Conservation (phyloP, 305 asterid species). For the Striga hermonthica region DNA sequence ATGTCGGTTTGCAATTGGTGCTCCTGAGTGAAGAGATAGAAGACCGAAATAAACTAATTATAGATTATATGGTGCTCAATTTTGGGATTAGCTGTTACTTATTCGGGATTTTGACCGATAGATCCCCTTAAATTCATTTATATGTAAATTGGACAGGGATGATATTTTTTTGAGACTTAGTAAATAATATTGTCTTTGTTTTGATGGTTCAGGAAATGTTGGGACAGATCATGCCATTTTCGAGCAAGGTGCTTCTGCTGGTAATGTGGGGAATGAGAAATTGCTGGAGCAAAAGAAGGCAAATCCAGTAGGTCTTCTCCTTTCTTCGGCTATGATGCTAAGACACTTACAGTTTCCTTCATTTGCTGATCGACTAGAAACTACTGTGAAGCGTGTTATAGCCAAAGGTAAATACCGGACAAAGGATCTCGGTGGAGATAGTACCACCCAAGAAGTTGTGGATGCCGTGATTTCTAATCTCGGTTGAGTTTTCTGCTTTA, state of each 20-base stretch:
- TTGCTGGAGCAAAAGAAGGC: conserved; percentile 63
- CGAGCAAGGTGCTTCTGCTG: conserved; percentile 99
- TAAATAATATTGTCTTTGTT: not conserved
- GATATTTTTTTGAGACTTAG: too few species aligned
- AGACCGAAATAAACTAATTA: too few species aligned
- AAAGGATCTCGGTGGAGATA: conserved; percentile 57
- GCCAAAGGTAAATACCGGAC: conserved; percentile 62
- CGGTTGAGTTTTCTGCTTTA: conserved; percentile 31
- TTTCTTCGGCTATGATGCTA: conserved; percentile 88
- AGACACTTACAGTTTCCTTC: conserved; percentile 84
- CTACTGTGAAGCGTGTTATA: conserved; percentile 57
- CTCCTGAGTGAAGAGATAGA: too few species aligned
- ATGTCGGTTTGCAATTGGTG: too few species aligned
- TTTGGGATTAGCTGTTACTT: too few species aligned
- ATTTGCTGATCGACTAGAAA: conserved; percentile 83
- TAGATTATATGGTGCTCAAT: too few species aligned
- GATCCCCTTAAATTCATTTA: too few species aligned
- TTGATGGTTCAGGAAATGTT: conserved; percentile 68
- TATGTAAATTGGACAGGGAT: too few species aligned
- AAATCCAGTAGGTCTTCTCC: conserved; percentile 78
- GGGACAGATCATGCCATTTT: conserved; percentile 96
- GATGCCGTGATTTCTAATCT: conserved; percentile 69
- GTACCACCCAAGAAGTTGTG: conserved; percentile 69
- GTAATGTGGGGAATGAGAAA: conserved; percentile 83
- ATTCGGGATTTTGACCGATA: too few species aligned